Conservation (phyloP, 371 early-diverging fungal genomes). For the Haplosporangium sp. region DNA sequence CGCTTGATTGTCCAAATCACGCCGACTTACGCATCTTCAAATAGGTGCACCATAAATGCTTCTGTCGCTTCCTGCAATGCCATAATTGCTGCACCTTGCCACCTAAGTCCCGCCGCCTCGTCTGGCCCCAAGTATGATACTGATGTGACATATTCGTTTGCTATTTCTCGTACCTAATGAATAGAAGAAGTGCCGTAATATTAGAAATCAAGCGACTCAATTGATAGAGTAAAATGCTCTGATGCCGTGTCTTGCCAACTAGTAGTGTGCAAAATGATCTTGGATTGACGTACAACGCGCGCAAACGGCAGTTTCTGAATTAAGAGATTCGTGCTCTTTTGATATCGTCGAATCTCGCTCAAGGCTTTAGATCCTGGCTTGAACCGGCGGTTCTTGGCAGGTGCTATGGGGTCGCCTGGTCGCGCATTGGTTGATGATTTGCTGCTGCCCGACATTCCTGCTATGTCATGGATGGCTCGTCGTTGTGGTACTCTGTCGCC, state of each 20-base stretch:
- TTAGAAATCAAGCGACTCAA: too few species aligned
- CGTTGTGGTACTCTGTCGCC: constrained; percentile 1
- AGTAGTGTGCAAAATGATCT: too few species aligned
- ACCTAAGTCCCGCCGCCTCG: constrained; percentile 67
- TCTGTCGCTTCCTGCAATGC: constrained; percentile 95
- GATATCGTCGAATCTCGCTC: constrained; percentile 79
- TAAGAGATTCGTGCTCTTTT: constrained; percentile 74
- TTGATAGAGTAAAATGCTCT: too few species aligned
- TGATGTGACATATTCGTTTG: constrained; percentile 59
- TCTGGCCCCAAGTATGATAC: constrained; percentile 45
- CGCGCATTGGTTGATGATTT: constrained; percentile 8
- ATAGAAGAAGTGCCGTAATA: too few species aligned
- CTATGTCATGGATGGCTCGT: constrained; percentile 6
- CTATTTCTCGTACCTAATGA: constrained; percentile 73
- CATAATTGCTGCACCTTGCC: constrained; percentile 85
- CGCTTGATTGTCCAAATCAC: neutral
- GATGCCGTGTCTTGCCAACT: too few species aligned
- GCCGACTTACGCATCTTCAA: constrained; percentile 90
- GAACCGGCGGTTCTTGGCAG: constrained; percentile 56
- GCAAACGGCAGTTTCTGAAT: constrained; percentile 86
- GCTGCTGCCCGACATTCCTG: constrained; percentile 9
- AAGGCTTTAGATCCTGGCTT: constrained; percentile 77
- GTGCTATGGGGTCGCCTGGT: constrained; percentile 36
- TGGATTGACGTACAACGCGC: constrained; percentile 64
- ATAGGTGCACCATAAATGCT: constrained; percentile 86